Evolutionary conservation across 31 red algal genomes (phyloP).

Genomic region (Odonthalia washingtoniensis): DNA sequence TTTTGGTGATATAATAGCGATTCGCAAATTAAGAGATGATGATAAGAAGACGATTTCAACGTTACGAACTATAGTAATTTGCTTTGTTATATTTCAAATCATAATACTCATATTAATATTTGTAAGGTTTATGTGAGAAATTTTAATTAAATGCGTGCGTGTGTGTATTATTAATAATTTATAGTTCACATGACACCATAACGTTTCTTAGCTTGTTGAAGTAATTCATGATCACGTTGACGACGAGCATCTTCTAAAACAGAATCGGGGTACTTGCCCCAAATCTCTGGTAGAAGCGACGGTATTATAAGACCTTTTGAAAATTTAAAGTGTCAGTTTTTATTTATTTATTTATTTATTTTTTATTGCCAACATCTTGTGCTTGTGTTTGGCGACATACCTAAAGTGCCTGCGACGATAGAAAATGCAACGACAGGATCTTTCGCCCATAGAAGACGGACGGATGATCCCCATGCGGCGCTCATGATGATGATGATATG

Average conservation of each 20-base stretch:
- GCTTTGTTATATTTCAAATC: conserved; percentile 26
- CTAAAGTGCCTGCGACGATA: conserved; percentile 43
- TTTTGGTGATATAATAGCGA: conserved; percentile 38
- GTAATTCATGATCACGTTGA: conserved; percentile 41
- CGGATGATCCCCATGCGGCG: neutral
- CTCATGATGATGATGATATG: no score
- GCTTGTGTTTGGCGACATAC: conserved; percentile 44
- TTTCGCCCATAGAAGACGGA: conserved; percentile 48
- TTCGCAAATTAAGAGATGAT: conserved; percentile 39
- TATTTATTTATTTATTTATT: neutral
- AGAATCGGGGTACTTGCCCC: conserved; percentile 63
- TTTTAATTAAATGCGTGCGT: neutral
- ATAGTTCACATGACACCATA: neutral
- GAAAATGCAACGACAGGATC: conserved; percentile 70
- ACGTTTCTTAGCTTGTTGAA: neutral
- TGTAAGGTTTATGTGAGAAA: neutral
- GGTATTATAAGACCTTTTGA: conserved; percentile 49
- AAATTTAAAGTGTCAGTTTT: neutral
- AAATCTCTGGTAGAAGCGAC: conserved; percentile 44
- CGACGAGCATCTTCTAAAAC: conserved; percentile 28
- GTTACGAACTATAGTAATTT: conserved; percentile 33
- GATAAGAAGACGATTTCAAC: conserved; percentile 52
- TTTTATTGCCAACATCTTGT: neutral
- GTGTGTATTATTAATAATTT: neutral
- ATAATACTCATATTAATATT: conserved; percentile 25